Conservation (phyloP, 345 rosid species). For the Murraya koenigii region DNA sequence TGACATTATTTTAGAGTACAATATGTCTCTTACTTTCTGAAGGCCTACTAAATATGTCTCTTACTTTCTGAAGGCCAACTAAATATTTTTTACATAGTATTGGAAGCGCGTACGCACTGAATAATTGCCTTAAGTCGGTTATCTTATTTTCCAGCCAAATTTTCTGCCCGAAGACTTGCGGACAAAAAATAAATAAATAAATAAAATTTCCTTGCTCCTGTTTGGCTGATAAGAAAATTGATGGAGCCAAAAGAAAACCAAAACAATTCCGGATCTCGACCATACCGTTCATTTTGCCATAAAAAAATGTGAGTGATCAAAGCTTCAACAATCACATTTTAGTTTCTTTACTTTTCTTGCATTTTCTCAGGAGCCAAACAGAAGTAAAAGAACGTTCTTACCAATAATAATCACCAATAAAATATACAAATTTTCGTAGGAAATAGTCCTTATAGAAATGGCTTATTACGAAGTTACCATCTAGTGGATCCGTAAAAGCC, state of each 20-base stretch:
- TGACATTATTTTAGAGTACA: not conserved
- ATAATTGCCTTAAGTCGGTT: not conserved
- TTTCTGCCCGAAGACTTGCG: too few relatives aligned
- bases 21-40: too few relatives aligned
- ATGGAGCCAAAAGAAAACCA: not conserved
- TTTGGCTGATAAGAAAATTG: slow-evolving; percentile 24
- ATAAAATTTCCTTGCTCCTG: not conserved
- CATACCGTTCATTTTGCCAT: not conserved
- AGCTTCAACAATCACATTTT: not conserved
- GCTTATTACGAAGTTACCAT: slow-evolving; percentile 44
- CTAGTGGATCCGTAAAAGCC: slow-evolving; percentile 59
- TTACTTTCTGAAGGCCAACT: not conserved
- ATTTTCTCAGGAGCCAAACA: slow-evolving; percentile 21
- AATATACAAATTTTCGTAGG: not conserved
- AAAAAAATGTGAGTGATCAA: not conserved
- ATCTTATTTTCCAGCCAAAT: slow-evolving; percentile 15
- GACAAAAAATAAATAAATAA: too few relatives aligned
- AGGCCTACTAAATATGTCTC: not conserved
- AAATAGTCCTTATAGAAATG: not conserved
- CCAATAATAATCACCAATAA: slow-evolving; percentile 12
- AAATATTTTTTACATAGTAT: not conserved
- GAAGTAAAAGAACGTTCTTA: not conserved
- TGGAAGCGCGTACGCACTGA: not conserved
- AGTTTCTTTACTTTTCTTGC: not conserved
- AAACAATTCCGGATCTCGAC: not conserved